These are phyloP conservation scores for Claviceps monticola DNA, from an alignment of 2,329 filamentous ascomycete genomes.

Conservation along the genomic window DNA sequence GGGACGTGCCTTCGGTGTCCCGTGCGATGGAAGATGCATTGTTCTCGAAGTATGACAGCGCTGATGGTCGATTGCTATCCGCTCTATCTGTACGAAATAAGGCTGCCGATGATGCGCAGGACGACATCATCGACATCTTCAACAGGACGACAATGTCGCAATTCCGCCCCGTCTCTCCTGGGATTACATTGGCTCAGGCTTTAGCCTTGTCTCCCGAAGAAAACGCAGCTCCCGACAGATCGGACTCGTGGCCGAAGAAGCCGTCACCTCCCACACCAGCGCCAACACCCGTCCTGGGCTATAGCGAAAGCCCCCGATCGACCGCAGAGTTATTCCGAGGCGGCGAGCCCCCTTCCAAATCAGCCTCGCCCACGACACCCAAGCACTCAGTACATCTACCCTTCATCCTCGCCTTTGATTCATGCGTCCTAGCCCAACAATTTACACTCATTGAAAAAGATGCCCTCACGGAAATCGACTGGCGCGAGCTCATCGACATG, in stretches of 20 bases:
- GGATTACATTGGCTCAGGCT: slow-evolving; percentile 34
- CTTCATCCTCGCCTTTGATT: slow-evolving; percentile 71
- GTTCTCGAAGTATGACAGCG: slow-evolving; percentile 37
- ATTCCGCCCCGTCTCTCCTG: slow-evolving; percentile 26
- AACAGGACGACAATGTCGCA: not conserved
- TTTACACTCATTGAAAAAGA: slow-evolving; percentile 80
- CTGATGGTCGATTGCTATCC: slow-evolving; percentile 8
- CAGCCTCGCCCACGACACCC: slow-evolving; percentile 16
- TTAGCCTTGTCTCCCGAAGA: slow-evolving; percentile 14
- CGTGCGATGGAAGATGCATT: slow-evolving; percentile 22
- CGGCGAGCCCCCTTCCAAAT: slow-evolving; percentile 21
- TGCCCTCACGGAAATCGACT: slow-evolving; percentile 73
- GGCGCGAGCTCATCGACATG: slow-evolving; percentile 76
- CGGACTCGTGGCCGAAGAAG: slow-evolving; percentile 7
- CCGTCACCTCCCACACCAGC: slow-evolving; percentile 30
- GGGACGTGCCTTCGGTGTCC: slow-evolving; percentile 15
- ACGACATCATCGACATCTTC: slow-evolving; percentile 29
- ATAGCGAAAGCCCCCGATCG: slow-evolving; percentile 14
- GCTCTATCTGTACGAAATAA: not conserved
- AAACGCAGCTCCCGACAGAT: not conserved
- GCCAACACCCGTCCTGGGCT: slow-evolving; percentile 29
- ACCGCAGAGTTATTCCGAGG: slow-evolving; percentile 15
- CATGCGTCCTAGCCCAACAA: slow-evolving; percentile 64
- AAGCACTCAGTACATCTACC: slow-evolving; percentile 51
- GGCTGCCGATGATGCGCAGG: not conserved